phyloP scores from a whole-genome alignment of 2,329 filamentous ascomycete species.

The Fusarium papillatum region DNA sequence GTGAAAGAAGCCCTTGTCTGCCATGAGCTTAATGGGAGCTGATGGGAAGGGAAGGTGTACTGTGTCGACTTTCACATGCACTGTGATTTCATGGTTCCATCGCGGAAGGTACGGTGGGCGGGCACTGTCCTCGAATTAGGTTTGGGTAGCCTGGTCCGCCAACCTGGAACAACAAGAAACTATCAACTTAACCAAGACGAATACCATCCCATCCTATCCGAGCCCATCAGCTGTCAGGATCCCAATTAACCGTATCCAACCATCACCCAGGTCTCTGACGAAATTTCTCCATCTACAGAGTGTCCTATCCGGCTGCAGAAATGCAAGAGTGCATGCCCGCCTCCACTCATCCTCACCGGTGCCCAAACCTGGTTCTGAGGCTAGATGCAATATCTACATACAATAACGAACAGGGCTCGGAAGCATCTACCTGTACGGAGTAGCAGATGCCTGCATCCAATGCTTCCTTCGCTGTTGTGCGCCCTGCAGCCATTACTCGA shows the following conservation, averaged over 20 bases:
- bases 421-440: background rate
- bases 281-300: background rate
- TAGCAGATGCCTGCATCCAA: conserved; percentile 1
- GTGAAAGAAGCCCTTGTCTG: conserved; percentile 7
- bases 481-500: background rate
- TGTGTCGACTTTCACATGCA: background rate
- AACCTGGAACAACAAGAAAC: conserved; percentile 18
- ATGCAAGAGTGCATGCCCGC: background rate
- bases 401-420: background rate
- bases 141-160: background rate
- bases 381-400: conserved; percentile 7
- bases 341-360: conserved; percentile 6
- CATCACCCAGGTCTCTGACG: background rate
- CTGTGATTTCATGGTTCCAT: background rate
- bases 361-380: conserved; percentile 23
- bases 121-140: background rate
- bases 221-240: background rate
- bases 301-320: background rate
- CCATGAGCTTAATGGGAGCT: background rate
- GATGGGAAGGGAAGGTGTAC: conserved; percentile 1
- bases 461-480: background rate
- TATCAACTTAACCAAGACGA: background rate
- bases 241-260: background rate
- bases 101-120: background rate
- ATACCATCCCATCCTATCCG: background rate